These are phyloP conservation scores for Colletotrichum zoysiae DNA, from an alignment of 2,329 filamentous ascomycete species.

Conservation along the genomic window DNA sequence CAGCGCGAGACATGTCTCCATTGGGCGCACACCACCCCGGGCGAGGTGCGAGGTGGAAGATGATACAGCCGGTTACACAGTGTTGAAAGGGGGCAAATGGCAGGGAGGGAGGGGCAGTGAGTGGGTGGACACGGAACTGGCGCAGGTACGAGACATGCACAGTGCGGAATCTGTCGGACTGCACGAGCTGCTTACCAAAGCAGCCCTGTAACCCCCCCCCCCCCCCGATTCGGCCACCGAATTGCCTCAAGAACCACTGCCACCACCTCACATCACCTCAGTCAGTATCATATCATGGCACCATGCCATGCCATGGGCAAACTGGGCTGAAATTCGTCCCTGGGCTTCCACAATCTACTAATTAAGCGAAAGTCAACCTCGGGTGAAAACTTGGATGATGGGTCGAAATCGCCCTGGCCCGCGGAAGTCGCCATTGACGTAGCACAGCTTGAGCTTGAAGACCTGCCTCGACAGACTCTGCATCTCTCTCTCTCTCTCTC, in stretches of 20 bases:
- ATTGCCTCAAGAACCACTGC: constrained; percentile 13
- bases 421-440: not conserved
- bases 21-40: not conserved
- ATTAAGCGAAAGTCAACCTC: constrained; percentile 13
- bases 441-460: too few relatives aligned
- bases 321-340: not conserved
- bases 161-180: constrained; percentile 1
- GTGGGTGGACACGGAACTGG: constrained; percentile 19
- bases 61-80: not conserved
- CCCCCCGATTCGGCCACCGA: constrained; percentile 3
- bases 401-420: not conserved
- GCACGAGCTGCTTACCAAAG: constrained; percentile 25
- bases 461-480: not conserved
- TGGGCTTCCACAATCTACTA: not conserved
- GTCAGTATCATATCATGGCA: not conserved
- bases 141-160: constrained; percentile 31
- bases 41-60: not conserved
- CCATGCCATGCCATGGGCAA: not conserved
- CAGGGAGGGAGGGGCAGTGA: constrained; percentile 4
- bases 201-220: constrained; percentile 6
- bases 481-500: not conserved
- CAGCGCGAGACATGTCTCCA: not conserved
- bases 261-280: not conserved
- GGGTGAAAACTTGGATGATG: not conserved
- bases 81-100: constrained; percentile 7